Conservation (phyloP, 2,329 filamentous ascomycete species). For the Herpotrichia juniperi region DNA sequence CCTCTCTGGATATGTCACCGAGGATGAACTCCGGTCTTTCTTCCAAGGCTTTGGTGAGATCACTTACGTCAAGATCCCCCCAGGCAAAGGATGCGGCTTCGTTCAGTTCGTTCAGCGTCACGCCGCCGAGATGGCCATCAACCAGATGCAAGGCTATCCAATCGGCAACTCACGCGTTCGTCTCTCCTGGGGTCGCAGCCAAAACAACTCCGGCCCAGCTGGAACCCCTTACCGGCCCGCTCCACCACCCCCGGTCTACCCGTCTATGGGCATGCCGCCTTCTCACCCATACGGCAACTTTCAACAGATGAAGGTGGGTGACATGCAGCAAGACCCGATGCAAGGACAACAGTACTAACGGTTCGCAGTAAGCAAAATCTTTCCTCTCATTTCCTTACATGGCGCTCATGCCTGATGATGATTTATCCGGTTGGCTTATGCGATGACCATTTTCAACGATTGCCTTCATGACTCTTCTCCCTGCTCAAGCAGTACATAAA, state of each 20-base stretch:
- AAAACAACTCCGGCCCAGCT: constrained; percentile 97
- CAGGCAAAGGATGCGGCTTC: constrained; percentile 98
- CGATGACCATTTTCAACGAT: constrained; percentile 44
- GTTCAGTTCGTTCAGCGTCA: constrained; percentile 99
- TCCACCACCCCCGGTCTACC: constrained; percentile 77
- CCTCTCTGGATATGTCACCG: constrained; percentile 95
- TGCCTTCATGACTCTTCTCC: constrained; percentile 45
- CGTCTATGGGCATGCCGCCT: constrained; percentile 71
- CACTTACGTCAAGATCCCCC: constrained; percentile 99
- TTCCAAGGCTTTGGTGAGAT: constrained; percentile 99
- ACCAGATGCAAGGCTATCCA: constrained; percentile 99
- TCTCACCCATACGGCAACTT: constrained; percentile 68
- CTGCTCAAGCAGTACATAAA: constrained; percentile 46
- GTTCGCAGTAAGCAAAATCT: constrained; percentile 45
- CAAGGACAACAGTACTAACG: constrained; percentile 13
- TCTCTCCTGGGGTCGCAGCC: constrained; percentile 94
- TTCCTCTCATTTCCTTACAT: constrained; percentile 43
- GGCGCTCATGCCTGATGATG: constrained; percentile 38
- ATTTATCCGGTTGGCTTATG: constrained; percentile 42
- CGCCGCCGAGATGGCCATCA: constrained; percentile 99
- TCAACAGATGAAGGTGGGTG: constrained; percentile 68
- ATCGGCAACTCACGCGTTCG: constrained; percentile 98
- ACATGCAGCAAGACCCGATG: constrained; percentile 2
- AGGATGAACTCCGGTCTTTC: constrained; percentile 99
- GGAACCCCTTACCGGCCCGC: constrained; percentile 97